phyloP scores from a whole-genome alignment of 805 yeast species.

The Metschnikowia arizonensis region DNA sequence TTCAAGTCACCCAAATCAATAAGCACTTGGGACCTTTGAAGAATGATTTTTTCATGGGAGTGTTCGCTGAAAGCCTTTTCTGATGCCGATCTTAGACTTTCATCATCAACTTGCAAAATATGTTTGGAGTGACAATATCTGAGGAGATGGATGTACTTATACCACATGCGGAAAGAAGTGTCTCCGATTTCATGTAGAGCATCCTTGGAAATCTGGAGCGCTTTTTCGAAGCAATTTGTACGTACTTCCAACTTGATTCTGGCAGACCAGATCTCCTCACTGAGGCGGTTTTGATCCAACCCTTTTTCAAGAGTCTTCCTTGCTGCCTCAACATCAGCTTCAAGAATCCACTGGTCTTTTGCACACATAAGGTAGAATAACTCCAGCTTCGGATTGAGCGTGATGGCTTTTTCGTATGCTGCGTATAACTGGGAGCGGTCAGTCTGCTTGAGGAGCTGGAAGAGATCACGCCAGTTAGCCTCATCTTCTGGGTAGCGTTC shows the following conservation, averaged over 20 bases:
- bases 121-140: conserved; percentile 33
- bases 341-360: conserved; percentile 57
- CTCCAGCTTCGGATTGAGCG: conserved; percentile 45
- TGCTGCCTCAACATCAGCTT: conserved; percentile 48
- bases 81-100: conserved; percentile 24
- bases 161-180: conserved; percentile 51
- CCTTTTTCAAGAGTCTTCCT: conserved; percentile 50
- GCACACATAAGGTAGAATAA: conserved; percentile 66
- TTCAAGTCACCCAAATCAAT: conserved; percentile 21
- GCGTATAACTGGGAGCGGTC: conserved; percentile 17
- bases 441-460: conserved; percentile 29
- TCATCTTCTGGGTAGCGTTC: conserved; percentile 44
- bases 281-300: conserved; percentile 37
- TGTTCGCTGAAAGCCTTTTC: conserved; percentile 46
- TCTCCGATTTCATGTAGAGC: conserved; percentile 10
- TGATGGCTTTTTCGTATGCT: conserved; percentile 52
- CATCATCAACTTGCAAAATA: conserved; percentile 8
- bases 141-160: conserved; percentile 52
- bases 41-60: conserved; percentile 47
- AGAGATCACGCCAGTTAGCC: conserved; percentile 47
- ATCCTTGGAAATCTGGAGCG: conserved; percentile 29
- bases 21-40: conserved; percentile 61
- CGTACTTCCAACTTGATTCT: conserved; percentile 60
- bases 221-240: conserved; percentile 37
- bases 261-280: conserved; percentile 65